Conservation (phyloP, 2,329 filamentous ascomycete genomes). For the Diaporthe citri region DNA sequence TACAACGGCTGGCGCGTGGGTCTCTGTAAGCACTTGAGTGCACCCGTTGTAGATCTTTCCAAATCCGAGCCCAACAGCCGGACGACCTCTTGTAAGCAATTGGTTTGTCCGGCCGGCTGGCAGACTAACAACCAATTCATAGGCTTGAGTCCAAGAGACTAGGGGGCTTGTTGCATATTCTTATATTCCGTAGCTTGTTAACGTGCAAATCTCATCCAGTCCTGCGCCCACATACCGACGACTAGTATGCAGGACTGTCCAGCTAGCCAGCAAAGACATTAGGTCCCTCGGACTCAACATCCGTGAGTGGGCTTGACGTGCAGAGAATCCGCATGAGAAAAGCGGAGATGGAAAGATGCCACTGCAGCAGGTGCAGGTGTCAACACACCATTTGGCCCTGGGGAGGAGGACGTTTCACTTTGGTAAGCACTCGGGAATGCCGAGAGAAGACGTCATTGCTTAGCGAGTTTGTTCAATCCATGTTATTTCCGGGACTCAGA, state of each 20-base stretch:
- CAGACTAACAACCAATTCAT: neutral
- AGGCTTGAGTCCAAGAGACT: neutral
- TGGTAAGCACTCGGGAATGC: neutral
- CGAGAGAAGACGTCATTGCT: neutral
- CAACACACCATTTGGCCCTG: neutral
- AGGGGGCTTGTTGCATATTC: neutral
- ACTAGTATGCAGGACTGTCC: neutral
- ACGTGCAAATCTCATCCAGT: neutral
- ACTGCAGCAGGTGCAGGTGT: conserved; percentile 3
- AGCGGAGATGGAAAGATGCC: neutral
- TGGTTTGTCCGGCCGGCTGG: neutral
- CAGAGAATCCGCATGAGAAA: neutral
- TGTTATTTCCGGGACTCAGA: neutral
- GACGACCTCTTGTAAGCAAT: neutral
- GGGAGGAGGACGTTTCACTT: neutral
- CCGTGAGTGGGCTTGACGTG: neutral
- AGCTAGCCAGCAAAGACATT: neutral
- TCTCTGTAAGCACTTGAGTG: neutral
- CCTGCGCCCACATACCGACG: neutral
- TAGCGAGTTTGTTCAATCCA: neutral
- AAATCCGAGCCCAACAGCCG: neutral
- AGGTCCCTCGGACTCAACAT: neutral
- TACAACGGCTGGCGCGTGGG: neutral
- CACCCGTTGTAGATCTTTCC: neutral
- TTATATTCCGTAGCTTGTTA: too few relatives aligned